Evolutionary conservation across 768 basidiomycete genomes (phyloP), one percentile per base, ranked within the genome.

Genomic region (Suillus subluteus): DNA sequence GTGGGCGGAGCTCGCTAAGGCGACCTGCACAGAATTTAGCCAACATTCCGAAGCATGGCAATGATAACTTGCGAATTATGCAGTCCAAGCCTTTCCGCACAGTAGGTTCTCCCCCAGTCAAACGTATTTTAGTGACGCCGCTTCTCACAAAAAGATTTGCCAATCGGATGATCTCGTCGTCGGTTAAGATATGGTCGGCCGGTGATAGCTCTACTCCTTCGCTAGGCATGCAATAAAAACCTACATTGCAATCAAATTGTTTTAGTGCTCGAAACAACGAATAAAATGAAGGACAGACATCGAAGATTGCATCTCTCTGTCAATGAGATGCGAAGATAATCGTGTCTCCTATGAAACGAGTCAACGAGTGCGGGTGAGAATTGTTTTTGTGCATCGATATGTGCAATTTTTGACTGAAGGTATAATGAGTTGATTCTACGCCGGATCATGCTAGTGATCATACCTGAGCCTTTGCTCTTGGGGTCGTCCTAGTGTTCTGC

Each of bases 201-300:
- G 93, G 94, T 15, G 91, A 89, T 35, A 95, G 82, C 62, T 90
- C 85, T 6, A 95, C 80, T 40, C 94, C 93, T 73, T 91, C 88
- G 62, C 83, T 86, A 3, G 94, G 94, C 94, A 96, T 96, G 73
- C 94, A 96, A 74, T 96, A 96, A 72, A 94, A 94, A 71, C 94
- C 92, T 96, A 68, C 30, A 38, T 38, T 11, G 12, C 58, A 71
- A 52, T 37, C 56, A 58, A 0, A 4, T 38, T 12, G 44, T 52
- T 55, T 43, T 13, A 30, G 26, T 12, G 54, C 23, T 56, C n/a
- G 23, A 6, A 52, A 43, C 35, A 52, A 44, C 68, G 15, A 55
- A 16, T 12, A 52, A 55, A 30, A 52, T 72, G 43, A 64, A 12
- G 48, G 43, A 74, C 81, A 46, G 68, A 91, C 95, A 96, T 78